Percentiles rank a stretch among this genome's conserved stretches.
Evolutionary conservation across 768 basidiomycete genomes (phyloP).

Genomic region (Obba rivulosa): DNA sequence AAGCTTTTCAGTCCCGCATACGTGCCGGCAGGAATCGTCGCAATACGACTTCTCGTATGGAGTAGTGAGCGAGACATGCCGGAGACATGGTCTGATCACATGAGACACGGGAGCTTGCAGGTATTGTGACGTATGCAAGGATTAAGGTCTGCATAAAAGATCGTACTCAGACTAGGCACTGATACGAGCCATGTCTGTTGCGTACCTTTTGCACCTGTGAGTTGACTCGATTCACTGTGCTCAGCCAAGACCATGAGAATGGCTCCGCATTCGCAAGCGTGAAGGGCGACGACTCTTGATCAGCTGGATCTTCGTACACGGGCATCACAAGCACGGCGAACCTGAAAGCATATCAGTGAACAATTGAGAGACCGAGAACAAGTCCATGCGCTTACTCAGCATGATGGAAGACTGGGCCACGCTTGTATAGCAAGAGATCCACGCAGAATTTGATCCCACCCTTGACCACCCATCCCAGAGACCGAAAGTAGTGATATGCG

Average conservation of each 20-base stretch:
- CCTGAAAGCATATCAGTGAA: conserved; percentile 35
- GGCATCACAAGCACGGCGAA: conserved; percentile 91
- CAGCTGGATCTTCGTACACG: conserved; percentile 78
- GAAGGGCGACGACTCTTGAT: conserved; percentile 61
- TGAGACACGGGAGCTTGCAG: conserved; percentile 57
- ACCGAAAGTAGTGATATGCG: conserved; percentile 91
- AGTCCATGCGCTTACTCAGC: conserved; percentile 66
- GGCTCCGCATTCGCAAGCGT: conserved; percentile 61
- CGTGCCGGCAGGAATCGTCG: conserved; percentile 87
- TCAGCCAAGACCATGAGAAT: conserved; percentile 93
- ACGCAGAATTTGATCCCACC: conserved; percentile 96
- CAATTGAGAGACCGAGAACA: neutral
- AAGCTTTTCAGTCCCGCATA: conserved; percentile 71
- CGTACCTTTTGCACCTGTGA: conserved; percentile 92
- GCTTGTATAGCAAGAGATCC: conserved; percentile 90
- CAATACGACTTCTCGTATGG: conserved; percentile 78
- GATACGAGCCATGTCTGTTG: neutral
- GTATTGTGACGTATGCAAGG: conserved; percentile 89
- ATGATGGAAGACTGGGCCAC: conserved; percentile 92
- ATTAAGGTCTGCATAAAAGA: conserved; percentile 69
- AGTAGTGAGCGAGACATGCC: conserved; percentile 69
- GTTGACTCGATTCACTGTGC: conserved; percentile 95
- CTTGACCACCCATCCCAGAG: conserved; percentile 95
- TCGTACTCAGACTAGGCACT: neutral
- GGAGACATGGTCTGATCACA: conserved; percentile 56